Conservation (phyloP, 768 basidiomycete genomes). For the Hygrophoropsis aurantiaca region DNA sequence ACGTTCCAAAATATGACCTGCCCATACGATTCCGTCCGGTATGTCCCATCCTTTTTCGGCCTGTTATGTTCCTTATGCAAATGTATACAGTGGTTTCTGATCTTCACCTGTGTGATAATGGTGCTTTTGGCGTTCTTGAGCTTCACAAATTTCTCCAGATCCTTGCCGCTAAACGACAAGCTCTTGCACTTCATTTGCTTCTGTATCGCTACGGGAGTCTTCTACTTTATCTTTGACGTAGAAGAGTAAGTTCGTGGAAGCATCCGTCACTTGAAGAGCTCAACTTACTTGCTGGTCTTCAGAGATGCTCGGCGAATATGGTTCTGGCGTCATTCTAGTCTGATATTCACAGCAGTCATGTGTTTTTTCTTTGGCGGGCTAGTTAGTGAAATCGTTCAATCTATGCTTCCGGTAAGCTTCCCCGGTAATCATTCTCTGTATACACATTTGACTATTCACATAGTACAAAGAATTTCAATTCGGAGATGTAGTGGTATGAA, state of each 20-base stretch:
- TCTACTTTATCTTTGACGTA: conserved; percentile 86
- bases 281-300: conserved; percentile 1
- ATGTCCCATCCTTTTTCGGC: neutral
- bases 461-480: conserved; percentile 73
- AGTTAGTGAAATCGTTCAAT: conserved; percentile 80
- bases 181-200: conserved; percentile 80
- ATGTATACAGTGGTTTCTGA: conserved; percentile 86
- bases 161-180: conserved; percentile 76
- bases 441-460: conserved; percentile 1
- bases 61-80: conserved; percentile 12
- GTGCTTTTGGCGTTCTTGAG: conserved; percentile 71
- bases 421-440: neutral
- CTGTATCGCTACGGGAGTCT: conserved; percentile 69
- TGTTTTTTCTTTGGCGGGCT: conserved; percentile 83
- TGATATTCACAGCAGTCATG: conserved; percentile 65
- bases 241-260: conserved; percentile 64
- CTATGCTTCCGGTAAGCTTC: conserved; percentile 63
- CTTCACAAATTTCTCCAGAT: conserved; percentile 66
- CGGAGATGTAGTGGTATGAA: conserved; percentile 67
- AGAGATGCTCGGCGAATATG: conserved; percentile 81
- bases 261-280: neutral
- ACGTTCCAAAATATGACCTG: conserved; percentile 64
- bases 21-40: conserved; percentile 76
- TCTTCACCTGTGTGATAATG: conserved; percentile 69
- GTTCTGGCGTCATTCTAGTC: conserved; percentile 77